A percentile compares a stretch with the other conserved stretches of the same genome.
These are phyloP conservation scores for Yamadazyma songkhlaensis DNA, from an alignment of 1,139 yeast genomes.

Conservation along the genomic window DNA sequence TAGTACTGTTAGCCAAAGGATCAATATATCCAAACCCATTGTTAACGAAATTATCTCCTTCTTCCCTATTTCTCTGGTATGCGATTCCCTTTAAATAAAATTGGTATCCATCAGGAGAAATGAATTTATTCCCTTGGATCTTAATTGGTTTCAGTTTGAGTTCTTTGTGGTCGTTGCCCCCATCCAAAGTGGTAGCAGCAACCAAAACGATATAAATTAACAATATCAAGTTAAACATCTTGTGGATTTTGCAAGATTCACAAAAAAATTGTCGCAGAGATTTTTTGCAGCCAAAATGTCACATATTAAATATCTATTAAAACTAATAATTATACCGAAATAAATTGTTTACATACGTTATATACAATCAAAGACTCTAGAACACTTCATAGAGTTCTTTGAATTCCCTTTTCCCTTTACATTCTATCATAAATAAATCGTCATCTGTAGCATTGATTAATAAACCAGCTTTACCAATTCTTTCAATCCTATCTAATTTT, in stretches of 20 bases:
- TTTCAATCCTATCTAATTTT: conserved; percentile 29
- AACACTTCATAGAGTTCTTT: conserved; percentile 32
- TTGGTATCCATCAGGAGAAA: conserved; percentile 41
- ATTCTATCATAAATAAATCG: conserved; percentile 44
- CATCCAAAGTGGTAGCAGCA: background rate
- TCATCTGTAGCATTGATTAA: conserved; percentile 33
- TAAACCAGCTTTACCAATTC: conserved; percentile 47
- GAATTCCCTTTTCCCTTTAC: conserved; percentile 45
- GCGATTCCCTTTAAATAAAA: conserved; percentile 60
- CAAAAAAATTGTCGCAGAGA: background rate
- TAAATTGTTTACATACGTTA: conserved; percentile 1
- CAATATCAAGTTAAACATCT: background rate
- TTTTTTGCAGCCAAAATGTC: too few species aligned
- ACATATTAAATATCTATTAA: conserved; percentile 1
- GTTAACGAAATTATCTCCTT: conserved; percentile 23
- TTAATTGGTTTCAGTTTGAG: background rate
- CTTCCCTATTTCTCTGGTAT: conserved; percentile 48
- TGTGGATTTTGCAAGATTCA: background rate
- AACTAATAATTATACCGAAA: background rate
- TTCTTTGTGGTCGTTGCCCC: too few species aligned
- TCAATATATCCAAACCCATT: conserved; percentile 44
- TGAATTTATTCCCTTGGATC: conserved; percentile 45
- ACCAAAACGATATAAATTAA: background rate
- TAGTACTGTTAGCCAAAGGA: conserved; percentile 45
- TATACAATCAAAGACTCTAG: conserved; percentile 11